Evolutionary conservation across 306 rosid species (phyloP).

Genomic region (Sicyos edulis): DNA sequence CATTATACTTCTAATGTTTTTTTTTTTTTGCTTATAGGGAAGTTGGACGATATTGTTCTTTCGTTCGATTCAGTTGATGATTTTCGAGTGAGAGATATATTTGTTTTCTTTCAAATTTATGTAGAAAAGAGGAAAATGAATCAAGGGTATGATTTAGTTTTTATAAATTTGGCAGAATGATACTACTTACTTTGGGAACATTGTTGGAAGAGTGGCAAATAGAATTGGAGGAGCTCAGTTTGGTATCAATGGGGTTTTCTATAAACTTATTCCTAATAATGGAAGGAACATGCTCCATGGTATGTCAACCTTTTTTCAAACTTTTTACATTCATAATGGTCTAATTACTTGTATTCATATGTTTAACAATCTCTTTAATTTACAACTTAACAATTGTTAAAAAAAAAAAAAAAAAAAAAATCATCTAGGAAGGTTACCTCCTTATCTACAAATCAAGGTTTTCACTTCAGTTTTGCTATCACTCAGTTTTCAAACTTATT

Average conservation of each 20-base stretch:
- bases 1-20: background rate
- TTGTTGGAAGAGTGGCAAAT: slow-evolving; percentile 41
- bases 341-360: too few relatives aligned
- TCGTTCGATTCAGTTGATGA: slow-evolving; percentile 21
- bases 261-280: slow-evolving; percentile 31
- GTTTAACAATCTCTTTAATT: too few relatives aligned
- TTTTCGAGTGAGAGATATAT: slow-evolving; percentile 19
- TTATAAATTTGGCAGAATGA: slow-evolving; percentile 24
- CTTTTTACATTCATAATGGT: too few relatives aligned
- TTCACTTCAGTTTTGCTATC: too few relatives aligned
- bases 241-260: slow-evolving; percentile 23
- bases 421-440: too few relatives aligned
- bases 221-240: slow-evolving; percentile 35
- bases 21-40: slow-evolving; percentile 21
- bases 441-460: too few relatives aligned
- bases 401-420: too few relatives aligned
- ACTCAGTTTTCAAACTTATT: too few relatives aligned
- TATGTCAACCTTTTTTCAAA: background rate
- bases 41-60: slow-evolving; percentile 35
- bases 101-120: background rate
- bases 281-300: slow-evolving; percentile 40
- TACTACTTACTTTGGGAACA: slow-evolving; percentile 34
- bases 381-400: too few relatives aligned
- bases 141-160: background rate
- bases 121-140: background rate